Evolutionary conservation across 371 early-diverging fungal genomes (phyloP).

Genomic region (Syncephalastrum monosporum): DNA sequence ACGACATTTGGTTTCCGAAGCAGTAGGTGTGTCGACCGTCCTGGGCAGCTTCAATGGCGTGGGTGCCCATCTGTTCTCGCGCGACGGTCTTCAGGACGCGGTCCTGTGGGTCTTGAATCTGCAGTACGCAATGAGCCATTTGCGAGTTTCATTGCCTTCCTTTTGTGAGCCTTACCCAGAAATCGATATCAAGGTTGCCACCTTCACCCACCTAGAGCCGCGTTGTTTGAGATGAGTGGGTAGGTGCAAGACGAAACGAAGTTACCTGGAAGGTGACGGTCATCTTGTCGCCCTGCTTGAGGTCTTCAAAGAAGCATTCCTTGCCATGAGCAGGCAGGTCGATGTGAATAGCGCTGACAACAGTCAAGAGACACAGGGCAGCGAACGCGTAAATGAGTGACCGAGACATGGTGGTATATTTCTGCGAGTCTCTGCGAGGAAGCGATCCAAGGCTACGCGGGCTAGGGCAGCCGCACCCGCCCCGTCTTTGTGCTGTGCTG

Average conservation of each 20-base stretch:
- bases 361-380: constrained; percentile 4
- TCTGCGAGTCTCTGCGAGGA: no score
- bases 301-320: constrained; percentile 65
- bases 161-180: constrained; percentile 54
- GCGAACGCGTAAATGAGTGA: not conserved
- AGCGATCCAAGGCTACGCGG: no score
- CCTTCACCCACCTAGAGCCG: constrained; percentile 62
- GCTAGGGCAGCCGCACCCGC: no score
- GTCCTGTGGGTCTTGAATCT: constrained; percentile 60
- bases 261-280: constrained; percentile 64
- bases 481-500: no score
- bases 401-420: no score
- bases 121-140: not conserved
- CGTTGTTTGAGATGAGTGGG: not conserved
- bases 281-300: constrained; percentile 59
- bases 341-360: constrained; percentile 28
- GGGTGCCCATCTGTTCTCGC: constrained; percentile 51
- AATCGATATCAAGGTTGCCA: constrained; percentile 69
- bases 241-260: not conserved
- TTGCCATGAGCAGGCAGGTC: constrained; percentile 47
- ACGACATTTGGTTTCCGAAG: constrained; percentile 66
- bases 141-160: not conserved
- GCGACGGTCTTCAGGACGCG: constrained; percentile 45
- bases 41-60: constrained; percentile 50
- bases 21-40: constrained; percentile 73